Evolutionary conservation across 2,329 filamentous ascomycete species (phyloP).

Genomic region (Fusarium setosum): DNA sequence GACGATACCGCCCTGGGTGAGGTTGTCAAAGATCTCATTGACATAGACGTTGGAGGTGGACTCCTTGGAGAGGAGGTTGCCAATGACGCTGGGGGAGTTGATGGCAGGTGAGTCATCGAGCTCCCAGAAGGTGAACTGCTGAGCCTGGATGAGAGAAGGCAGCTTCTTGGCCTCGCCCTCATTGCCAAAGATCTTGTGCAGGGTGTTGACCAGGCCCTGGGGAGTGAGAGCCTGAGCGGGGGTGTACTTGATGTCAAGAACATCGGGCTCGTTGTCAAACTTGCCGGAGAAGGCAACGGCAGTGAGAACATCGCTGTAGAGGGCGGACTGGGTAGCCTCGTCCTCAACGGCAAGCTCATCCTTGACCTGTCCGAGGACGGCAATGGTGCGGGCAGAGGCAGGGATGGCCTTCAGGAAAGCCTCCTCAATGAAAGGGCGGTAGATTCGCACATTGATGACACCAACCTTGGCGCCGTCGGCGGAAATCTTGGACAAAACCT

Average conservation of each 20-base stretch:
- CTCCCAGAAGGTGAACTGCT: conserved; percentile 97
- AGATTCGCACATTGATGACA: conserved; percentile 90
- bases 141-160: conserved; percentile 65
- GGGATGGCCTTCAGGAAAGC: conserved; percentile 88
- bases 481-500: conserved; percentile 80
- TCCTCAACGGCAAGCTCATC: conserved; percentile 80
- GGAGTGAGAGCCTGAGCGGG: conserved; percentile 70
- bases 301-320: conserved; percentile 93
- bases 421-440: conserved; percentile 95
- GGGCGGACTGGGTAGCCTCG: conserved; percentile 79
- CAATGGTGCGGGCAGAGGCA: conserved; percentile 77
- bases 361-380: conserved; percentile 89
- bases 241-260: conserved; percentile 91
- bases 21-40: conserved; percentile 73
- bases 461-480: conserved; percentile 82
- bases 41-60: conserved; percentile 72
- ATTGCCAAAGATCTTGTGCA: conserved; percentile 63
- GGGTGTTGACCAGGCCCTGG: conserved; percentile 61
- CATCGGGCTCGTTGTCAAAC: conserved; percentile 70
- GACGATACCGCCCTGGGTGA: conserved; percentile 79
- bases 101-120: conserved; percentile 78
- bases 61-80: conserved; percentile 75
- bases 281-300: conserved; percentile 82
- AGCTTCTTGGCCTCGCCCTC: conserved; percentile 61
- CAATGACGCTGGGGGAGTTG: conserved; percentile 71